Evolutionary conservation across 2,329 filamentous ascomycete species (phyloP), one percentile per base, ranked within the genome.

Genomic region (Phaeosphaeriaceae sp.): DNA sequence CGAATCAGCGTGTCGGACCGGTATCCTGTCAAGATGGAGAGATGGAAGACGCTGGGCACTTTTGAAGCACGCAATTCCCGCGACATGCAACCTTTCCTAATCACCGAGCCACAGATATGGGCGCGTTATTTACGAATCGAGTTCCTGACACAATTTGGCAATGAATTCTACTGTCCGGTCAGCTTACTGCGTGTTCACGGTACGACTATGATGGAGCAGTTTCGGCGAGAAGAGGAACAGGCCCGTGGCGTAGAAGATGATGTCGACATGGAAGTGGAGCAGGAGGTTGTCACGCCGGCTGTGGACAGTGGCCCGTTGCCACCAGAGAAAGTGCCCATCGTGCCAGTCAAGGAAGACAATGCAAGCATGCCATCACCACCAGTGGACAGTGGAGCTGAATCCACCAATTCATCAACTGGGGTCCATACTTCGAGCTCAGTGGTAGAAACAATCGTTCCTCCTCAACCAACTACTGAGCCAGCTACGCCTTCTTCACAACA

Each of bases 71-170:
- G 91, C 52, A 99, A 99, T 73, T 92, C 92, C 9, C 88, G 95
- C 52, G 93, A 97, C 65, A 92, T 99, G 33, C 95, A 99, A 77
- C 90, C 95, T 0, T 99, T 99, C 72, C 80, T 97, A 15, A 86
- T 99, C n/a, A 89, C 95, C 68, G 95, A 97, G 69, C 93, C 95
- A 1, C 88, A 95, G 61, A 98, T 98, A 48, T 99, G 93, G 91
- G 93, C 95, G 45, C 89, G 94, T 63, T 99, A 98, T 78, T 79
- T 99, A 44, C 88, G 92, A 22, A 88, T 99, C 57, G 95, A 99
- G 73, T 95, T 98, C 63, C 76, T 98, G 49, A 92, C 88, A 4
- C 94, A 99, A 75, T 99, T 94, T 75, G 95, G 95, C 9, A 96
- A 93, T 68, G 95, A 99, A 75, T 99, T 91, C 75, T 99, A 97